These are phyloP conservation scores for Ananas comosus DNA, from an alignment of 176 grass and related monocot species.

Conservation along the genomic window DNA sequence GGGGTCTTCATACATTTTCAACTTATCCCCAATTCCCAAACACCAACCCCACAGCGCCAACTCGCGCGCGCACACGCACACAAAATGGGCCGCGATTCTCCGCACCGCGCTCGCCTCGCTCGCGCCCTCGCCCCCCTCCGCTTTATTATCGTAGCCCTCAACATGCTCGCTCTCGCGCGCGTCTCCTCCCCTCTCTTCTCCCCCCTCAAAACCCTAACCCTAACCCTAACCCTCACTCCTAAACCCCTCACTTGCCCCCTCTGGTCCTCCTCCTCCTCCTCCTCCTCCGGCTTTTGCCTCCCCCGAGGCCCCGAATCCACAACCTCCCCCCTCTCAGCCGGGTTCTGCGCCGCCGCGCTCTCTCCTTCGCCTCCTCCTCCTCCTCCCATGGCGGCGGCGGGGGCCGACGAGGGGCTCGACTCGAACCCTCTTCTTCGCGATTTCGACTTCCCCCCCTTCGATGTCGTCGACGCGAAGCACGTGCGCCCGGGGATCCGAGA, in stretches of 20 bases:
- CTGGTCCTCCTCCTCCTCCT: slow-evolving; percentile 37
- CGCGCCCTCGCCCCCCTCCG: background rate
- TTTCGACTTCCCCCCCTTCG: slow-evolving; percentile 74
- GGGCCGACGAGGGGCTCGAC: slow-evolving; percentile 1
- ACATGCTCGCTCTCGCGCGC: slow-evolving; percentile 23
- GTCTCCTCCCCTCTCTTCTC: slow-evolving; percentile 3
- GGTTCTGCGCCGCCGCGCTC: slow-evolving; percentile 26
- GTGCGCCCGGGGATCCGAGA: slow-evolving; percentile 68
- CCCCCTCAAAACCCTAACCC: background rate
- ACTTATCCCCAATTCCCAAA: too few species aligned
- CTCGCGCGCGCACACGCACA: too few species aligned
- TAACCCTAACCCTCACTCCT: background rate
- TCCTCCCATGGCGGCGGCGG: slow-evolving; percentile 6
- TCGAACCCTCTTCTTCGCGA: slow-evolving; percentile 56
- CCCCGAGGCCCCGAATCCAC: slow-evolving; percentile 23
- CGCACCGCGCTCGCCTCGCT: slow-evolving; percentile 1
- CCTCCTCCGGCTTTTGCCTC: slow-evolving; percentile 44
- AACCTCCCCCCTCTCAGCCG: background rate
- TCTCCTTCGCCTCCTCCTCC: background rate
- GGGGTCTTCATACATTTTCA: too few species aligned
- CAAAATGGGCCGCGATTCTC: background rate
- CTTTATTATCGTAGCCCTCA: slow-evolving; percentile 1
- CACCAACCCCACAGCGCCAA: too few species aligned
- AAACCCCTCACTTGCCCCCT: slow-evolving; percentile 20
- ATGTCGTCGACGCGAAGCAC: slow-evolving; percentile 52